A percentile compares a stretch with the other conserved stretches of the same genome.
phyloP scores from a whole-genome alignment of 1,139 yeast species.

The Debaryomyces sp. region DNA sequence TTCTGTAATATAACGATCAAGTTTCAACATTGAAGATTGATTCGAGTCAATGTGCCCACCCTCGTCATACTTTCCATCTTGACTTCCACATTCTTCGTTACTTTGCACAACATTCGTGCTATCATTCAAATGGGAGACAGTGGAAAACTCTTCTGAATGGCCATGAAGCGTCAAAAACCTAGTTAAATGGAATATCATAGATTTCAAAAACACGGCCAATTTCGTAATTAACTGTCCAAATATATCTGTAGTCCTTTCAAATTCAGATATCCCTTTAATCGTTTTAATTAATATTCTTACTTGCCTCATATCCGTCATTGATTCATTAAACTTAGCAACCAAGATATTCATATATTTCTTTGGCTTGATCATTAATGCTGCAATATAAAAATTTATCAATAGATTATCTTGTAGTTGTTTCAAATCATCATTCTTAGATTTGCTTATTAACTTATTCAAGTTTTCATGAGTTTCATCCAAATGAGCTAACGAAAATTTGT shows the following conservation, averaged over 20 bases:
- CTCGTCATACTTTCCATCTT: neutral
- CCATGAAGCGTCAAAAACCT: slow-evolving; percentile 31
- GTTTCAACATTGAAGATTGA: slow-evolving; percentile 1
- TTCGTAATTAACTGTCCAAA: slow-evolving; percentile 27
- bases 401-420: slow-evolving; percentile 26
- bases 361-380: slow-evolving; percentile 43
- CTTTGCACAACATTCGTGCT: neutral
- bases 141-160: slow-evolving; percentile 9
- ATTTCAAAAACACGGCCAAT: slow-evolving; percentile 27
- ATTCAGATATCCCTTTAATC: slow-evolving; percentile 38
- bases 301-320: slow-evolving; percentile 32
- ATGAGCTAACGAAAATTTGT: slow-evolving; percentile 41
- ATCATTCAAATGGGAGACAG: neutral
- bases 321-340: slow-evolving; percentile 26
- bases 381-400: slow-evolving; percentile 40
- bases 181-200: slow-evolving; percentile 33
- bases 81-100: neutral
- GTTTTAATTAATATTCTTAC: slow-evolving; percentile 41
- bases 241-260: slow-evolving; percentile 24
- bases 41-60: neutral
- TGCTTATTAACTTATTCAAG: slow-evolving; percentile 22
- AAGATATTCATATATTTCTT: slow-evolving; percentile 32
- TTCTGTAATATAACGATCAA: neutral
- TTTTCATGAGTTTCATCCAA: slow-evolving; percentile 41
- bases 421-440: slow-evolving; percentile 23